Evolutionary conservation across 2,329 filamentous ascomycete species (phyloP).

Genomic region (Neurospora sp.): DNA sequence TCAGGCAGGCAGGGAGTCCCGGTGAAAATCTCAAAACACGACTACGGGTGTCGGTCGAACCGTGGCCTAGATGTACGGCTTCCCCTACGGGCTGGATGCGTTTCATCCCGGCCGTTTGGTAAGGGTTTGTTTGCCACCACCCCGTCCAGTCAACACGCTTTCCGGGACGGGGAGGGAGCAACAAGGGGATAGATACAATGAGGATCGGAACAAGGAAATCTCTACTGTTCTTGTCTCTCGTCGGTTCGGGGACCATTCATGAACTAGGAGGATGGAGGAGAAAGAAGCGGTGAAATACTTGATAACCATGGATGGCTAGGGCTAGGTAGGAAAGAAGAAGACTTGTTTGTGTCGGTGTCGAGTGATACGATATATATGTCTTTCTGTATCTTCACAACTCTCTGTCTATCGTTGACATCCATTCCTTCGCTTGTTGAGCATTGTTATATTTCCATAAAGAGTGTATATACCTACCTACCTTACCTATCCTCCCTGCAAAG

Average conservation of each 20-base stretch:
- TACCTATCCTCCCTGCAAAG: too few relatives aligned
- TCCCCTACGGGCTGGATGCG: neutral
- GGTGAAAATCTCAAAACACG: neutral
- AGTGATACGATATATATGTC: neutral
- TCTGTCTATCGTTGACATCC: too few relatives aligned
- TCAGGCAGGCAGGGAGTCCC: neutral
- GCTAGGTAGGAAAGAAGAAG: too few relatives aligned
- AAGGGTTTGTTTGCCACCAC: neutral
- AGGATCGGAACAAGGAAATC: neutral
- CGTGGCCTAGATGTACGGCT: neutral
- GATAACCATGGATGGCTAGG: neutral
- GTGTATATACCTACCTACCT: too few relatives aligned
- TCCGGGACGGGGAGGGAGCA: neutral
- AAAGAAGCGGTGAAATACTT: neutral
- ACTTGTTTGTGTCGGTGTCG: neutral
- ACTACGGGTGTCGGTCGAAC: neutral
- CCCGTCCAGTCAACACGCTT: neutral
- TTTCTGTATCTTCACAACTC: too few relatives aligned
- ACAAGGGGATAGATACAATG: neutral
- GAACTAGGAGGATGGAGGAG: neutral
- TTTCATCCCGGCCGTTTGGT: neutral
- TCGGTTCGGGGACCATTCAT: neutral
- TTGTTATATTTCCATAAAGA: too few relatives aligned
- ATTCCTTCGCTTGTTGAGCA: too few relatives aligned
- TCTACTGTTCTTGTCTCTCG: neutral